Evolutionary conservation across 805 yeast genomes (phyloP).

Genomic region (Cyberlindnera galapagoensis): DNA sequence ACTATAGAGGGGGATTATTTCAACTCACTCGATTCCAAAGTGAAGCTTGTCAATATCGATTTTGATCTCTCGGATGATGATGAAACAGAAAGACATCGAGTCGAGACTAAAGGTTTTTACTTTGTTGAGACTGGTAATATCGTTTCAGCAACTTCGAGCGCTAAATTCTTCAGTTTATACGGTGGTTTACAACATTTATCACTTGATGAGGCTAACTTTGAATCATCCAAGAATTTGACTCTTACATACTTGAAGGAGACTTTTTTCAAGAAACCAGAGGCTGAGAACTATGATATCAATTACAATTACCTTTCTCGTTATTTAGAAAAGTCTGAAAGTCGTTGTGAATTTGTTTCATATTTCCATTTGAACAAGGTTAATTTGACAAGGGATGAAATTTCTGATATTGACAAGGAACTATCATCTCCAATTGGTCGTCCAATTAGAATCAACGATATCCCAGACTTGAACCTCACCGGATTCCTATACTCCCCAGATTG

Average conservation of each 20-base stretch:
- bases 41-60: conserved; percentile 32
- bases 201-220: conserved; percentile 35
- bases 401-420: conserved; percentile 66
- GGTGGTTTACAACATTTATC: conserved; percentile 53
- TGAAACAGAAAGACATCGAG: conserved; percentile 42
- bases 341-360: conserved; percentile 68
- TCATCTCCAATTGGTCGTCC: conserved; percentile 76
- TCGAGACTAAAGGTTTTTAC: conserved; percentile 55
- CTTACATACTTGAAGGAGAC: conserved; percentile 39
- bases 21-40: conserved; percentile 30
- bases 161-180: conserved; percentile 56
- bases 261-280: conserved; percentile 10
- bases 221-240: conserved; percentile 39
- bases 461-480: conserved; percentile 50
- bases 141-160: conserved; percentile 51
- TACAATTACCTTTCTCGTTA: conserved; percentile 19
- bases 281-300: conserved; percentile 19
- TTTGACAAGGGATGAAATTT: conserved; percentile 44
- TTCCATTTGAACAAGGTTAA: conserved; percentile 64
- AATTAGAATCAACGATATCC: conserved; percentile 41
- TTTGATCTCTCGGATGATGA: conserved; percentile 33
- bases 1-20: conserved; percentile 18
- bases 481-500: conserved; percentile 86
- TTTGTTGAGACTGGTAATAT: conserved; percentile 62
- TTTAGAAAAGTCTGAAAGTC: conserved; percentile 28